A percentile compares a stretch with the other conserved stretches of the same genome.
phyloP scores from a whole-genome alignment of 148 eudicot species.

The Camellia japonica region DNA sequence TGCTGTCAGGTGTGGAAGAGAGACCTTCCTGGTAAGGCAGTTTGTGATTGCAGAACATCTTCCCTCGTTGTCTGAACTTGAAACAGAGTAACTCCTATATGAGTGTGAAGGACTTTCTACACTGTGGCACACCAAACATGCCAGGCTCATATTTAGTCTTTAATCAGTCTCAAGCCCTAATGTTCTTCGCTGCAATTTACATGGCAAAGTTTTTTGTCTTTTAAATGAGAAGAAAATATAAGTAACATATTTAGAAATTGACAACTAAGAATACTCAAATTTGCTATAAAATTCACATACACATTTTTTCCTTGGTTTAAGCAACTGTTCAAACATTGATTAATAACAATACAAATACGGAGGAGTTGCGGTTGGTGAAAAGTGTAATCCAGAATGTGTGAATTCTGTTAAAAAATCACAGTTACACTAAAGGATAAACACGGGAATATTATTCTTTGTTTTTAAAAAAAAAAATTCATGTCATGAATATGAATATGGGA shows the following conservation, averaged over 20 bases:
- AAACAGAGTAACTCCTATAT: conserved; percentile 80
- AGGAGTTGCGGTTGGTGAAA: neutral
- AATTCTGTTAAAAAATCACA: neutral
- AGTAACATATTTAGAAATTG: neutral
- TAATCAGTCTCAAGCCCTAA: conserved; percentile 1
- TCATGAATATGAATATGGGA: neutral
- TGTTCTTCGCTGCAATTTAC: conserved; percentile 7
- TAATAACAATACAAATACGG: neutral
- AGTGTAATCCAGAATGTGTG: neutral
- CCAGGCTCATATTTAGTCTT: conserved; percentile 65
- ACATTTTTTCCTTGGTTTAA: neutral
- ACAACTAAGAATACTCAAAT: neutral
- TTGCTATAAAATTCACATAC: neutral
- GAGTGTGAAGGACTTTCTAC: conserved; percentile 90
- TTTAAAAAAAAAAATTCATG: neutral
- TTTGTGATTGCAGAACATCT: conserved; percentile 69
- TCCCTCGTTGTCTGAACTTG: conserved; percentile 88
- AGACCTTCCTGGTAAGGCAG: conserved; percentile 54
- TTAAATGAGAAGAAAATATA: neutral
- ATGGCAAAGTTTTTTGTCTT: neutral
- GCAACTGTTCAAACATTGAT: neutral
- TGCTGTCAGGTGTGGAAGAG: conserved; percentile 40
- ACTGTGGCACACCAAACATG: conserved; percentile 83
- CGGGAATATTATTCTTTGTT: neutral
- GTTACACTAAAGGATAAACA: neutral